Conservation (phyloP, 768 basidiomycete genomes). For the Termitomyces sp. region DNA sequence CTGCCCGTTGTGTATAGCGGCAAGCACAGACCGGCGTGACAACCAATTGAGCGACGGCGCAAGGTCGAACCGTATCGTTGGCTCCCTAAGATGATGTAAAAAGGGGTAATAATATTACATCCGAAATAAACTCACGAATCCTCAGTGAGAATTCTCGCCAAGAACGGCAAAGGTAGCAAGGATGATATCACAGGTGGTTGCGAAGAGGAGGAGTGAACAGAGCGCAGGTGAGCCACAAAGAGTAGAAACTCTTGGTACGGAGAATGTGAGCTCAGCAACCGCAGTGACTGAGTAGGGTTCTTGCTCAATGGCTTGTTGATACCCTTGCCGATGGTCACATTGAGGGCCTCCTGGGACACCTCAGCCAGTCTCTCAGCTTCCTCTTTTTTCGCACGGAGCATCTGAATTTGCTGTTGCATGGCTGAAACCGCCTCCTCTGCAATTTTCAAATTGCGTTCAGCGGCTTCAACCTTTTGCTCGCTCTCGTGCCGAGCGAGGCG, state of each 20-base stretch:
- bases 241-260: constrained; percentile 79
- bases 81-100: constrained; percentile 54
- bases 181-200: constrained; percentile 66
- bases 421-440: constrained; percentile 82
- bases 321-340: constrained; percentile 75
- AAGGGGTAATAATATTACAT: constrained; percentile 8
- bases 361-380: constrained; percentile 45
- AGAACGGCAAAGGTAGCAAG: constrained; percentile 72
- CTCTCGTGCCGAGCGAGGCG: constrained; percentile 59
- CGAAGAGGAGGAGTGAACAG: constrained; percentile 55
- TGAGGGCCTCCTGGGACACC: constrained; percentile 46
- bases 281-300: constrained; percentile 26
- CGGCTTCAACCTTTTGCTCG: constrained; percentile 70
- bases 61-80: constrained; percentile 87
- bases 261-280: constrained; percentile 60
- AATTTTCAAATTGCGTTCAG: constrained; percentile 72
- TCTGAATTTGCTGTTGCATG: constrained; percentile 85
- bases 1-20: constrained; percentile 84
- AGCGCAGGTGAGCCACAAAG: constrained; percentile 74
- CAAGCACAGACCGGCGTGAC: constrained; percentile 75
- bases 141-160: constrained; percentile 69
- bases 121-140: constrained; percentile 64
- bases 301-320: constrained; percentile 33
- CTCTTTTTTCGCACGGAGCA: constrained; percentile 63
- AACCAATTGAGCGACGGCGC: constrained; percentile 94